Base-by-base conservation (phyloP, 768 basidiomycete species). In the Termitomyces sp. region DNA sequence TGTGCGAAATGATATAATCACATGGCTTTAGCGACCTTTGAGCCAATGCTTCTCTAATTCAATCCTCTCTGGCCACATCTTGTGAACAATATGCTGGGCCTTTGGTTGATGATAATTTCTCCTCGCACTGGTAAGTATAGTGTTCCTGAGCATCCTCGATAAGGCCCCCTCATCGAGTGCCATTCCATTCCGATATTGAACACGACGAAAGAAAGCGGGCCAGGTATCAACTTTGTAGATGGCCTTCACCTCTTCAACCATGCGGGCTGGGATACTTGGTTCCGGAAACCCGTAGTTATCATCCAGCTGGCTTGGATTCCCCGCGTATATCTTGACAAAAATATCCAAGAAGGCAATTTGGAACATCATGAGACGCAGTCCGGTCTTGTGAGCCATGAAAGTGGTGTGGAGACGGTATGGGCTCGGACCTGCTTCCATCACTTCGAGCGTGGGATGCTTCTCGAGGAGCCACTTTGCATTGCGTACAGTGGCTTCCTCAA, bases 381-480 rank as follows among this genome's bases (percentile, higher is more conserved):
- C 76, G 0, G 74, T 78, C 63, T 71, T 73, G 49, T 73, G 68
- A 34, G 63, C 59, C 29, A 60, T 49, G 63, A 78, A 78, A 0
- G 75, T 78, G 45, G 66, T 70, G 5, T 67, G 57, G 38, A 80
- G 68, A n/a, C 77, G 72, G 56, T 73, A 76, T 31, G 73, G 67
- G 59, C 66, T 72, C 1, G 63, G 59, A 1, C 74, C 75, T 4
- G 43, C 31, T 60, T 76, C 75, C 63, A 75, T 56, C 0, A 73
- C 63, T 59, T 77, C 75, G 23, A 78, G 69, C 43, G 71, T 68
- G 0, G 78, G 77, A 16, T 66, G 55, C 12, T 70, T 72, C 59
- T 75, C 69, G 5, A 80, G 68, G n/a, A 75, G 69, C 77, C 76
- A 78, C 19, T 72, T 74, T 29, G 73, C 76, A 47, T 78, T 78